Base-by-base conservation (phyloP, 2,329 filamentous ascomycete genomes). In the Elsinoe necatrix region DNA sequence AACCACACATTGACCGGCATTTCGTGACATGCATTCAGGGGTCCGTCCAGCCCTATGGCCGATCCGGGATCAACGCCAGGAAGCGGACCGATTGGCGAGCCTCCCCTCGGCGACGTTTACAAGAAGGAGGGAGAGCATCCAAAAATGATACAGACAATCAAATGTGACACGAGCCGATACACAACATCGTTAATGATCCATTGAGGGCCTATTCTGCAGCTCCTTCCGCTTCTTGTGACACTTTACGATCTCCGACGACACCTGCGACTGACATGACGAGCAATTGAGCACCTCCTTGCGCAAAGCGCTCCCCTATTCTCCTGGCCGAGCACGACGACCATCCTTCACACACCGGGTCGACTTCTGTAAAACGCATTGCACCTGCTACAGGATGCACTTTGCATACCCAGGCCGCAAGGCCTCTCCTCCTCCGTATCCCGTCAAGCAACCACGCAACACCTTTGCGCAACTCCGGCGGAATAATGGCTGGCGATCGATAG, bases 321-420 rank as follows among this genome's bases (percentile, higher is more conserved):
- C 25, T 35, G 45, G 45, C 9, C 16, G 45, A 31, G 14, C 29
- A 34, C 6, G 7, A 21, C 41, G n/a, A 43, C 41, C 34, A 3
- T 4, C 14, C 34, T 14, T 37, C 14, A n/a, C 34, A 11, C 9
- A 37, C 34, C 34, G 4, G 3, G 3, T 12, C 21, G 41, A 21
- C 23, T 31, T 47, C n/a, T 37, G 21, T 9, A 9, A 54, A 29
- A 58, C 27, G 23, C 27, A 41, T 41, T 14, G 9, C 20, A 45
- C 25, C 41, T 25, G 54, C 18, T 57, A 21, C 14, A 56, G 57
- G 63, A 93, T 95, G 90, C 90, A 95, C 71, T 89, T 90, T 77
- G 89, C 90, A 61, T 83, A 95, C 65, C 90, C 89, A 43, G 81
- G 88, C 66, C 85, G 89, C 71, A 95, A 92, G 74, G 83, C 81